phyloP scores from a whole-genome alignment of 2,329 filamentous ascomycete species.

The Aspergillus ibericus region DNA sequence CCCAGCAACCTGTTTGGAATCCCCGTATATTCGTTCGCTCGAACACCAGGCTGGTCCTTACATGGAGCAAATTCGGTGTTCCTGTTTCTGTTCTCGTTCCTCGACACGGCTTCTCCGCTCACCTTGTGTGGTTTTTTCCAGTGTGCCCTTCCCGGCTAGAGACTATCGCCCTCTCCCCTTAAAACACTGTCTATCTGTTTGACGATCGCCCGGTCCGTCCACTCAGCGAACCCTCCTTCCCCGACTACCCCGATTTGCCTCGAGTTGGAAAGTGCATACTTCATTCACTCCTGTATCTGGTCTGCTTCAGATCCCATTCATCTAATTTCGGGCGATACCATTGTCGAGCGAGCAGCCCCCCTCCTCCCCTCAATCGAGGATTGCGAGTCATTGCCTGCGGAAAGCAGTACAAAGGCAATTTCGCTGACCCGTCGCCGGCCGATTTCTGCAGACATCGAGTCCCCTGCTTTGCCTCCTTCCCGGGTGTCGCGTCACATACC shows the following conservation, averaged over 20 bases:
- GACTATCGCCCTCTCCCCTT: constrained; percentile 27
- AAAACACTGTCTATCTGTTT: constrained; percentile 20
- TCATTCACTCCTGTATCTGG: constrained; percentile 3
- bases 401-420: constrained; percentile 21
- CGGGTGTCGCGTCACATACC: constrained; percentile 13
- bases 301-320: constrained; percentile 2
- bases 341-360: not conserved
- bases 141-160: constrained; percentile 25
- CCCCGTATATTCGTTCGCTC: constrained; percentile 10
- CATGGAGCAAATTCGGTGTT: constrained; percentile 10
- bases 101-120: constrained; percentile 3
- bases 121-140: constrained; percentile 21
- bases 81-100: not conserved
- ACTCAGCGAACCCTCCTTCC: constrained; percentile 11
- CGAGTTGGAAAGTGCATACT: constrained; percentile 9
- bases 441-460: constrained; percentile 22
- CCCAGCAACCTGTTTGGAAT: constrained; percentile 12
- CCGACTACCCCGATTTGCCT: constrained; percentile 13
- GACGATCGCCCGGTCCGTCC: constrained; percentile 18
- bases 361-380: not conserved
- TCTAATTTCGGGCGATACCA: constrained; percentile 8
- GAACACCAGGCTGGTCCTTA: constrained; percentile 24
- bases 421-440: constrained; percentile 24
- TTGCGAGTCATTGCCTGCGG: constrained; percentile 9
- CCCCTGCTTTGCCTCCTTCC: constrained; percentile 11